Percentiles rank a stretch among this genome's conserved stretches.
Conservation (phyloP, 2,329 filamentous ascomycete species). For the Xylaria sp. region DNA sequence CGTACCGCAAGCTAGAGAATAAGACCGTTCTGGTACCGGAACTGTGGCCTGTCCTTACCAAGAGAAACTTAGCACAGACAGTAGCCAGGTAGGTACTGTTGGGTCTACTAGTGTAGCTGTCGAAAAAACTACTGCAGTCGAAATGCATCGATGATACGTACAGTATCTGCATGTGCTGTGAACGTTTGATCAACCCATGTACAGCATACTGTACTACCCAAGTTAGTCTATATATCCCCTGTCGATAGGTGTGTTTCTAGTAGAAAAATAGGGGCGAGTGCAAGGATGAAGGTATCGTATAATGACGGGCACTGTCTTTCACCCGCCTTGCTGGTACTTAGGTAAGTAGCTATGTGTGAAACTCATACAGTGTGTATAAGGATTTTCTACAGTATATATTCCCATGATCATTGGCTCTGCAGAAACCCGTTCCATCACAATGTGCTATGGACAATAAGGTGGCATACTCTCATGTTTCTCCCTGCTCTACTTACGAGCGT, state of each 20-base stretch:
- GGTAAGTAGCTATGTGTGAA: background rate
- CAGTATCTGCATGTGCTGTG: constrained; percentile 19
- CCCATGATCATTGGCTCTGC: too few species aligned
- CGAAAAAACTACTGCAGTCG: background rate
- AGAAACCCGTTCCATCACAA: background rate
- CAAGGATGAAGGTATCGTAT: constrained; percentile 4
- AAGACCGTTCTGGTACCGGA: background rate
- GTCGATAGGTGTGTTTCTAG: constrained; percentile 16
- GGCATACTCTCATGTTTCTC: too few species aligned
- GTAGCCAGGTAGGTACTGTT: background rate
- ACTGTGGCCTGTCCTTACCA: background rate
- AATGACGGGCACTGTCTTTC: constrained; percentile 17
- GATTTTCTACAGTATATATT: background rate
- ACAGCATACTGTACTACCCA: background rate
- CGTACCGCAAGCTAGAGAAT: constrained; percentile 14
- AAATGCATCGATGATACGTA: constrained; percentile 1
- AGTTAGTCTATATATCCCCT: constrained; percentile 12
- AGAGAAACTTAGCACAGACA: background rate
- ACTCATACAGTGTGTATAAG: background rate
- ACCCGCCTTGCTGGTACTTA: background rate
- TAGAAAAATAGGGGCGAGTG: constrained; percentile 23
- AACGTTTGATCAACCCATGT: constrained; percentile 26
- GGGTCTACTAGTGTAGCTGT: background rate
- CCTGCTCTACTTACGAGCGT: too few species aligned
- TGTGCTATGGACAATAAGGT: too few species aligned